These are phyloP conservation scores for Schizonepeta tenuifolia DNA, from an alignment of 257 asterid genomes.

Conservation along the genomic window DNA sequence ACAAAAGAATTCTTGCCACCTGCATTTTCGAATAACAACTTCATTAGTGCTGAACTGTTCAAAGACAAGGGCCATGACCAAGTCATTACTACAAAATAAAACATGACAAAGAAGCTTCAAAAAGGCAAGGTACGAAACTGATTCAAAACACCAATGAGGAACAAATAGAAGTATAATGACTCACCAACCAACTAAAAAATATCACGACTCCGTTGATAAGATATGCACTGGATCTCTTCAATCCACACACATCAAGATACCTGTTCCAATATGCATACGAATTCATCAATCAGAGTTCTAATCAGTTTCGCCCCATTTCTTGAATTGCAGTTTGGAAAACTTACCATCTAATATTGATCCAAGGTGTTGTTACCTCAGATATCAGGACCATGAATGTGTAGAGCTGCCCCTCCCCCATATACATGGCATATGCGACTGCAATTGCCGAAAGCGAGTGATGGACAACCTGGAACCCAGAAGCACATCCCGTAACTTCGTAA, in stretches of 20 bases:
- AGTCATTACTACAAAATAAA: not conserved
- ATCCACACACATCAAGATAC: constrained; percentile 87
- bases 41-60: constrained; percentile 11
- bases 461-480: constrained; percentile 70
- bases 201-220: constrained; percentile 77
- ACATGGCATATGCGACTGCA: constrained; percentile 90
- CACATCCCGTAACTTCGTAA: constrained; percentile 5
- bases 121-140: not conserved
- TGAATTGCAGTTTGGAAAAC: constrained; percentile 26
- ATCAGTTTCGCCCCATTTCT: not conserved
- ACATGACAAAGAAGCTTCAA: constrained; percentile 15
- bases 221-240: constrained; percentile 81
- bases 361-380: constrained; percentile 95
- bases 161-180: constrained; percentile 34
- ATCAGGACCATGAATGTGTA: constrained; percentile 97
- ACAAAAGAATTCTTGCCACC: constrained; percentile 94
- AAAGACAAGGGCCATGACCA: not conserved
- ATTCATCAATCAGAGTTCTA: constrained; percentile 32
- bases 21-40: constrained; percentile 50
- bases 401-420: constrained; percentile 93
- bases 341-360: constrained; percentile 92
- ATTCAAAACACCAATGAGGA: constrained; percentile 4
- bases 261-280: constrained; percentile 47
- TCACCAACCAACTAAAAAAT: constrained; percentile 89
- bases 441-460: constrained; percentile 92